These are phyloP conservation scores for Parastagonospora avenae DNA, from an alignment of 2,329 filamentous ascomycete species.

Conservation along the genomic window DNA sequence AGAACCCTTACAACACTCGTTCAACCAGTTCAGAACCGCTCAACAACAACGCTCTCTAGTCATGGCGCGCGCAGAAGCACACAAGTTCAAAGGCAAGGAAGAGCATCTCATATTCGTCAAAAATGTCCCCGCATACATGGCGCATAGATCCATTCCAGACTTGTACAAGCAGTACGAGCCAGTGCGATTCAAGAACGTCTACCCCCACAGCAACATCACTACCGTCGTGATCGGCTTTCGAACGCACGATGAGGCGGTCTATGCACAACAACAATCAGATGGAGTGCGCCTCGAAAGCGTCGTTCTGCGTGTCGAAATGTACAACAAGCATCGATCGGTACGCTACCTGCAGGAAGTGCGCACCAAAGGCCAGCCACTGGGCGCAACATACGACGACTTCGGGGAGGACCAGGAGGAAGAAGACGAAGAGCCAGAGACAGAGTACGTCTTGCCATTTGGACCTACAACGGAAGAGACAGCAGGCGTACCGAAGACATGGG, in stretches of 20 bases:
- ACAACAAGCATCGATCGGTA: slow-evolving; percentile 16
- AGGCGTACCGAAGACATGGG: slow-evolving; percentile 9
- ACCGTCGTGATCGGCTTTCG: slow-evolving; percentile 20
- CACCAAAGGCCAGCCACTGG: background rate
- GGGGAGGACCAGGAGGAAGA: background rate
- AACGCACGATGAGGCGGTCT: slow-evolving; percentile 7
- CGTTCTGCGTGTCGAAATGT: slow-evolving; percentile 19
- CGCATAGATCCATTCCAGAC: background rate
- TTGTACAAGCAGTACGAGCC: slow-evolving; percentile 16
- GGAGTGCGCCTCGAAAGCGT: slow-evolving; percentile 12
- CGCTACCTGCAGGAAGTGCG: slow-evolving; percentile 8
- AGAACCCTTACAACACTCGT: too few relatives aligned
- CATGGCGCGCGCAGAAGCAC: background rate
- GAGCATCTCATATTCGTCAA: slow-evolving; percentile 27
- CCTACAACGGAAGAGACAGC: background rate
- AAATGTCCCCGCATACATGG: slow-evolving; percentile 19
- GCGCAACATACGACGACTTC: background rate
- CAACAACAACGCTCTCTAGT: background rate
- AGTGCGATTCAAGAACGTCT: slow-evolving; percentile 20
- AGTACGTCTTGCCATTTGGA: background rate
- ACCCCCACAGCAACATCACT: slow-evolving; percentile 15
- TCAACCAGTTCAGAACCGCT: too few relatives aligned
- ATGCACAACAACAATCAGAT: slow-evolving; percentile 13
- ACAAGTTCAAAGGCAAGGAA: slow-evolving; percentile 3
- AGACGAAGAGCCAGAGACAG: background rate